Evolutionary conservation across 345 rosid species (phyloP).

Genomic region (Bruguiera gymnorhiza): DNA sequence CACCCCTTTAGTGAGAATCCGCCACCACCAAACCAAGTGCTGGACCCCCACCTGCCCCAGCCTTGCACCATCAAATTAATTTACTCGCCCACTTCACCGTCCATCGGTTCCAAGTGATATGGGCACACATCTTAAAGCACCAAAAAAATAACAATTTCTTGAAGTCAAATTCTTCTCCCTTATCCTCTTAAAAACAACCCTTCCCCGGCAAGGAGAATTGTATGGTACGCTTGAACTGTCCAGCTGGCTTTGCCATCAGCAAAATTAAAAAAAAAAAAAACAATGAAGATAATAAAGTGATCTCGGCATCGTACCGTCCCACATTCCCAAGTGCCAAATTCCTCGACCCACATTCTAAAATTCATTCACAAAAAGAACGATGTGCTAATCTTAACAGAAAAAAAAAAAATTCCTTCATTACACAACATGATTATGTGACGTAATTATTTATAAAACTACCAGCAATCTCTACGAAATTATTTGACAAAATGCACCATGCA

Average conservation of each 20-base stretch:
- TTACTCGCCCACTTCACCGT: not conserved
- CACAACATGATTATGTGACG: not conserved
- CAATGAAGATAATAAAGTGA: constrained; percentile 11
- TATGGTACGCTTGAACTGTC: constrained; percentile 13
- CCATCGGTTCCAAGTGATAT: not conserved
- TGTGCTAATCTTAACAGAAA: not conserved
- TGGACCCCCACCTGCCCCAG: constrained; percentile 5
- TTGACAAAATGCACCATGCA: too few species aligned
- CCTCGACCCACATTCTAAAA: not conserved
- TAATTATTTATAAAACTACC: too few species aligned
- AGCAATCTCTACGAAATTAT: too few species aligned
- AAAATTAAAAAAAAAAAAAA: constrained; percentile 13
- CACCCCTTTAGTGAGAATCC: not conserved
- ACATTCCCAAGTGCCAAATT: not conserved
- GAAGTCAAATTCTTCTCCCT: constrained; percentile 16
- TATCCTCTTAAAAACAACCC: not conserved
- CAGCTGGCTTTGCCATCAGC: constrained; percentile 34
- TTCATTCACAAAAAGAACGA: not conserved
- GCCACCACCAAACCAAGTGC: not conserved
- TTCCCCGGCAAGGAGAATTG: not conserved
- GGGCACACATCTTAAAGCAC: constrained; percentile 16
- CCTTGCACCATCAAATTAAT: not conserved
- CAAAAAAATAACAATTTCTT: not conserved
- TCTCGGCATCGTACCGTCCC: not conserved
- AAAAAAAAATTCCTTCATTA: not conserved